Conservation (phyloP, 805 yeast species). For the Lipomyces chichibuensis region DNA sequence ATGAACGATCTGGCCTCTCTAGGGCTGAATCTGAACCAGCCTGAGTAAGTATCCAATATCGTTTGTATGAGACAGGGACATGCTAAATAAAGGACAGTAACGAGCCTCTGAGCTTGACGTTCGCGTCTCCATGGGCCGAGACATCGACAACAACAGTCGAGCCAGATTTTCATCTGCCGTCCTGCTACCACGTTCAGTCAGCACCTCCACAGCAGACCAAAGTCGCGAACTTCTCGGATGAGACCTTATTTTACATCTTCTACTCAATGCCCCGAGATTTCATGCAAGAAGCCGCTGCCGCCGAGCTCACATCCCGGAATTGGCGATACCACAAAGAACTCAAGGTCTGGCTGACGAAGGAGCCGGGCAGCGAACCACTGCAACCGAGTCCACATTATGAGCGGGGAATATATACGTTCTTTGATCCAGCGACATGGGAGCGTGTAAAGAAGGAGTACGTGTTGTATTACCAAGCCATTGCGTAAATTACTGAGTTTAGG, state of each 20-base stretch:
- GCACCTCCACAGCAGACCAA: constrained; percentile 52
- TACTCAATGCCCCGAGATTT: constrained; percentile 92
- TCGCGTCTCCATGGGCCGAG: constrained; percentile 95
- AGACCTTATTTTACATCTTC: constrained; percentile 88
- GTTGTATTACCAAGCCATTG: constrained; percentile 63
- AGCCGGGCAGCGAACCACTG: constrained; percentile 84
- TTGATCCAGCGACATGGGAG: constrained; percentile 96
- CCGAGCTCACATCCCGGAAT: constrained; percentile 86
- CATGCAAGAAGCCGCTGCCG: constrained; percentile 89
- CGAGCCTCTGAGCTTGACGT: constrained; percentile 58
- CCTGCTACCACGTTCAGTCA: constrained; percentile 51
- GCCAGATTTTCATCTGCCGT: constrained; percentile 74
- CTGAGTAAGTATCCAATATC: constrained; percentile 40
- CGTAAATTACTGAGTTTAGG: constrained; percentile 44
- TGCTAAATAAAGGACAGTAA: constrained; percentile 14
- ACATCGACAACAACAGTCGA: constrained; percentile 88
- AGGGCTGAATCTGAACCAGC: constrained; percentile 61
- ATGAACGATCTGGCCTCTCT: constrained; percentile 67
- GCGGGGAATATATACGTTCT: constrained; percentile 89
- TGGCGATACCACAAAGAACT: constrained; percentile 97
- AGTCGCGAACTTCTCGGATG: constrained; percentile 69
- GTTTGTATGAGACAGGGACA: neutral
- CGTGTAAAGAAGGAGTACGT: constrained; percentile 74
- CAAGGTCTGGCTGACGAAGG: constrained; percentile 96
- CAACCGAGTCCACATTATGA: constrained; percentile 82